phyloP scores from a whole-genome alignment of 352 stramenopile species.

The Globisporangium perplexum region DNA sequence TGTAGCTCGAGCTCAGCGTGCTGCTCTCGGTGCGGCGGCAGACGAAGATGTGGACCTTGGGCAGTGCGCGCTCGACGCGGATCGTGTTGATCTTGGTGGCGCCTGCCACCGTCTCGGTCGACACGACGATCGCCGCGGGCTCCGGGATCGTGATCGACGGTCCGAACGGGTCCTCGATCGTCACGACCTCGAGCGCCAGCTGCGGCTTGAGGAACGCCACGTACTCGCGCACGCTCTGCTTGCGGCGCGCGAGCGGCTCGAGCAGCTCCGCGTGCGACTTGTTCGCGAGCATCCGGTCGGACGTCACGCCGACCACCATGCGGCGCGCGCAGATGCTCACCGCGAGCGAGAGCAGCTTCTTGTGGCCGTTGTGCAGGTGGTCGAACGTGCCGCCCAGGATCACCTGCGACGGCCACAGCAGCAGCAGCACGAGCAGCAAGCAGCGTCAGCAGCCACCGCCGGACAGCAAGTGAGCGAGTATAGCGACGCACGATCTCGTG shows the following conservation, averaged over 20 bases:
- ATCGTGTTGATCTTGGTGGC: slow-evolving; percentile 86
- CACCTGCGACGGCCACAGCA: slow-evolving; percentile 14
- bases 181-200: slow-evolving; percentile 60
- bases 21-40: slow-evolving; percentile 75
- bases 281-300: slow-evolving; percentile 65
- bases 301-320: slow-evolving; percentile 78
- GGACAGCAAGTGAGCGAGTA: too few relatives aligned
- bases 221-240: slow-evolving; percentile 53
- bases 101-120: slow-evolving; percentile 72
- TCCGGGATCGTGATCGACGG: slow-evolving; percentile 73
- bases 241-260: slow-evolving; percentile 47
- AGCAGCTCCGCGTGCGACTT: slow-evolving; percentile 77
- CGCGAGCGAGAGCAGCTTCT: slow-evolving; percentile 83
- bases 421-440: neutral
- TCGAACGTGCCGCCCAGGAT: slow-evolving; percentile 88
- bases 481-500: slow-evolving; percentile 31
- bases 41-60: slow-evolving; percentile 64
- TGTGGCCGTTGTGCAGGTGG: slow-evolving; percentile 89
- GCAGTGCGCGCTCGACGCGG: slow-evolving; percentile 44
- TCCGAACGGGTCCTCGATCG: slow-evolving; percentile 83
- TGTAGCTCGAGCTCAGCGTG: slow-evolving; percentile 80
- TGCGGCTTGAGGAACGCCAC: slow-evolving; percentile 59
- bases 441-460: neutral
- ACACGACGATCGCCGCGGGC: slow-evolving; percentile 75
- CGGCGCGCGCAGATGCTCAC: slow-evolving; percentile 38